Evolutionary conservation across 495 filamentous ascomycete genomes (phyloP), one percentile per base, ranked within the genome.

Genomic region (Neohortaea acidophila): DNA sequence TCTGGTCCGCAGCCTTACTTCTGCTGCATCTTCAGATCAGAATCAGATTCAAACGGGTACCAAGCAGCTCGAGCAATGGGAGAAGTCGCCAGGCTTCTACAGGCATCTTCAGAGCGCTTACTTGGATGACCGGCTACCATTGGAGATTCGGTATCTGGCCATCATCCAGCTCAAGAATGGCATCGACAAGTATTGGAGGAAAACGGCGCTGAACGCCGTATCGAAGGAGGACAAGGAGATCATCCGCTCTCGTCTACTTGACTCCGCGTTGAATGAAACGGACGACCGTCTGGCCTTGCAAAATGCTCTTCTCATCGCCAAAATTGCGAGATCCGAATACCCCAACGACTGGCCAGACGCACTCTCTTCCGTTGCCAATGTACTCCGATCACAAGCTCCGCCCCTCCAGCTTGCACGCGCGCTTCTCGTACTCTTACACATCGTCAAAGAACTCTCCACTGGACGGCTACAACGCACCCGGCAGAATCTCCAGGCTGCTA

Each of bases 131-230:
- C 68, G 68, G 4, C 62, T 86, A 0, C 81, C 84, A 9, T 51
- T 66, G 11, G 76, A 86, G 48, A 68, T 83, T 28, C 78, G 89
- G 35, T 82, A 89, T 54, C 70, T 93, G n/a, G 75, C 84, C 13
- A 75, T 94, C 35, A 94, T 94, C 43, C 81, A 91, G 52, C 63
- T 97, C 38, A 94, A 94, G 55, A 93, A 94, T 56, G 89, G 84
- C 19, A 82, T 94, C 51, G 87, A 94, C 50, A 84, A 79, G 55
- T 84, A 82, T 56, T 97, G 89, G 89, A 70, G 89, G 27, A 78
- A 74, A 51, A 75, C 72, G 2, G 69, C 79, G 12, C 64, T 61
- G 13, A 70, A 79, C 56, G 70, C 79, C 21, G 80, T 94, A 27
- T 64, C 57, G 7, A 75, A 80, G 43, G 70, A 76, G 8, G 76